phyloP scores from a whole-genome alignment of 2,329 filamentous ascomycete genomes.

The Furcasterigmium sp. region DNA sequence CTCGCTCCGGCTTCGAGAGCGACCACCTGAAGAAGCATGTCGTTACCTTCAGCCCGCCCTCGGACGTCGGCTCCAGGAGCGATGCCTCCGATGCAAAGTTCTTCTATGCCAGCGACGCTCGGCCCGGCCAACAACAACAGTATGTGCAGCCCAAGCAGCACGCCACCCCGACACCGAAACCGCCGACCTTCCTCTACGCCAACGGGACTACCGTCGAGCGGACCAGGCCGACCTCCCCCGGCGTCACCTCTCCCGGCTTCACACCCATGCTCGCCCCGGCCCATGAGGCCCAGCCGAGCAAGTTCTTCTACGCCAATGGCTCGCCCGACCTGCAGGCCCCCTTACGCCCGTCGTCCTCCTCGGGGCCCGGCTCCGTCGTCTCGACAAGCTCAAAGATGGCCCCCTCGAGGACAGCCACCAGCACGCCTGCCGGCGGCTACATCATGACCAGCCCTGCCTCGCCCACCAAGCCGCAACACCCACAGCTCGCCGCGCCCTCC shows the following conservation, averaged over 20 bases:
- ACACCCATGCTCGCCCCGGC: constrained; percentile 27
- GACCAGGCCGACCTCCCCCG: constrained; percentile 24
- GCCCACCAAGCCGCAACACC: constrained; percentile 37
- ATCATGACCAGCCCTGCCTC: constrained; percentile 38
- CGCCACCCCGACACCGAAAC: constrained; percentile 36
- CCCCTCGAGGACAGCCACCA: constrained; percentile 31
- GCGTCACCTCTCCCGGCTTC: constrained; percentile 20
- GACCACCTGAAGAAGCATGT: constrained; percentile 18
- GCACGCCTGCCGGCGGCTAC: constrained; percentile 18
- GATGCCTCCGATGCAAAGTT: constrained; percentile 61
- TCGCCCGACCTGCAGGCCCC: constrained; percentile 41
- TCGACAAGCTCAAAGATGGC: constrained; percentile 39
- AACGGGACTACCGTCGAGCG: constrained; percentile 39
- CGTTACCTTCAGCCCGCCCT: constrained; percentile 35
- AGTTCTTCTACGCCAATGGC: constrained; percentile 74
- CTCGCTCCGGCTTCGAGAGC: constrained; percentile 23
- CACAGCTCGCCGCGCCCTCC: constrained; percentile 2
- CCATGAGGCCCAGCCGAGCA: constrained; percentile 41
- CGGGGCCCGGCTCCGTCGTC: constrained; percentile 37
- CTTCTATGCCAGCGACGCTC: constrained; percentile 84
- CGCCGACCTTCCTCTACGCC: constrained; percentile 52
- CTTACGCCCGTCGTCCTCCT: constrained; percentile 27
- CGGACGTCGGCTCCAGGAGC: constrained; percentile 22
- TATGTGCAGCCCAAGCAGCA: constrained; percentile 20
- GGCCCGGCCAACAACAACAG: constrained; percentile 21